Conservation (phyloP, 352 stramenopile species). For the Thraustochytrium striatum region DNA sequence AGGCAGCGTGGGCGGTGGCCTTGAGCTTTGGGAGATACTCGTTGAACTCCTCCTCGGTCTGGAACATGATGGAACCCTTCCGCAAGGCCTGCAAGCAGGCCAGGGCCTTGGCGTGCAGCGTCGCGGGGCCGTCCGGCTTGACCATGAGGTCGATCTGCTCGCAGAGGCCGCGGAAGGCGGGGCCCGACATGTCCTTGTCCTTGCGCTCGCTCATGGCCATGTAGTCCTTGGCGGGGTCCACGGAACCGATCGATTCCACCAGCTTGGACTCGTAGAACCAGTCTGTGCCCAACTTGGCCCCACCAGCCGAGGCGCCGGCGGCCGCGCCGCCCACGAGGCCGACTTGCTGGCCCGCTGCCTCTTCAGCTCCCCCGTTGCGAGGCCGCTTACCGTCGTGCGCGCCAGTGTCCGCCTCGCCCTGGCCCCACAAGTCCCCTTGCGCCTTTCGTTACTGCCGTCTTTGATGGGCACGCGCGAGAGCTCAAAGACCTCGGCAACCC, state of each 20-base stretch:
- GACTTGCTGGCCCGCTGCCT: neutral
- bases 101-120: slow-evolving; percentile 21
- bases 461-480: neutral
- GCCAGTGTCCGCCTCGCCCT: neutral
- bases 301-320: neutral
- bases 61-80: neutral
- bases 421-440: neutral
- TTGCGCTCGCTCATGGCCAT: slow-evolving; percentile 4
- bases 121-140: neutral
- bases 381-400: neutral
- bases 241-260: slow-evolving; percentile 20
- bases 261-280: slow-evolving; percentile 1
- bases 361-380: neutral
- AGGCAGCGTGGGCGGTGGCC: neutral
- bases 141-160: slow-evolving; percentile 29
- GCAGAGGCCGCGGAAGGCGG: slow-evolving; percentile 12
- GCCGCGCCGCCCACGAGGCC: neutral
- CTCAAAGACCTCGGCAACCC: neutral
- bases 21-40: slow-evolving; percentile 2
- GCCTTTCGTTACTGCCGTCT: neutral
- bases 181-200: slow-evolving; percentile 17
- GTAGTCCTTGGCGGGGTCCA: slow-evolving; percentile 26
- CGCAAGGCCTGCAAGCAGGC: neutral
- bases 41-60: slow-evolving; percentile 24
- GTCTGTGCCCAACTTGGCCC: neutral